phyloP scores from a whole-genome alignment of 2,329 filamentous ascomycete genomes.

The Cladophialophora chaetospira region DNA sequence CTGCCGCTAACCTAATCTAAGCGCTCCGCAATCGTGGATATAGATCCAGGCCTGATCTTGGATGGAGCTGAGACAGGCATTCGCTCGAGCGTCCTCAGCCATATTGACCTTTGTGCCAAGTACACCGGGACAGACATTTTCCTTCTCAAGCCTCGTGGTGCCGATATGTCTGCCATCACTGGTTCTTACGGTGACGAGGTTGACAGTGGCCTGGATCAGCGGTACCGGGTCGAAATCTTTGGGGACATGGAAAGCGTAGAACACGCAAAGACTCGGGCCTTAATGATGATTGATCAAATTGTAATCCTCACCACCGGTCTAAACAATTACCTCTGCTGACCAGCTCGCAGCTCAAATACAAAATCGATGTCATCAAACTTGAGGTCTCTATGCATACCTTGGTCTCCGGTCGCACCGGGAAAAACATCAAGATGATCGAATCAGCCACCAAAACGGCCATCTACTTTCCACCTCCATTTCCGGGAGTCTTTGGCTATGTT shows the following conservation, averaged over 20 bases:
- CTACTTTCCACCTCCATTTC: conserved; percentile 95
- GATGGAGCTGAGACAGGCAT: conserved; percentile 70
- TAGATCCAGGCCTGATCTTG: conserved; percentile 87
- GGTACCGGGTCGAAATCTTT: conserved; percentile 90
- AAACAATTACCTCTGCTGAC: conserved; percentile 15
- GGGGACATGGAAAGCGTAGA: conserved; percentile 94
- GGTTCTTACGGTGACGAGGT: conserved; percentile 71
- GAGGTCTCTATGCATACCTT: conserved; percentile 88
- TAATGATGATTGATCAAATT: conserved; percentile 97
- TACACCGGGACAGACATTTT: conserved; percentile 97
- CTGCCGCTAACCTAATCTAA: conserved; percentile 44
- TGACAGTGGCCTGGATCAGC: conserved; percentile 79
- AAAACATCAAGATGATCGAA: conserved; percentile 98
- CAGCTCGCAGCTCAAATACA: conserved; percentile 51
- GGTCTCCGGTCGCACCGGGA: conserved; percentile 87
- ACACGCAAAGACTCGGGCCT: conserved; percentile 91
- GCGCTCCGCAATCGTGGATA: conserved; percentile 91
- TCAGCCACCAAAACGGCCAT: conserved; percentile 94
- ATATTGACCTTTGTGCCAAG: conserved; percentile 81
- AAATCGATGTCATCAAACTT: conserved; percentile 76
- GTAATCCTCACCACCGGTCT: conserved; percentile 49
- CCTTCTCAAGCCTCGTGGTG: conserved; percentile 84
- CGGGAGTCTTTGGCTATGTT: conserved; percentile 85
- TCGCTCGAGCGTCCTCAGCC: conserved; percentile 74
- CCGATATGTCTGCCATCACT: conserved; percentile 69